Evolutionary conservation across 805 yeast genomes (phyloP).

Genomic region (Yamadazyma paraphyllophila): DNA sequence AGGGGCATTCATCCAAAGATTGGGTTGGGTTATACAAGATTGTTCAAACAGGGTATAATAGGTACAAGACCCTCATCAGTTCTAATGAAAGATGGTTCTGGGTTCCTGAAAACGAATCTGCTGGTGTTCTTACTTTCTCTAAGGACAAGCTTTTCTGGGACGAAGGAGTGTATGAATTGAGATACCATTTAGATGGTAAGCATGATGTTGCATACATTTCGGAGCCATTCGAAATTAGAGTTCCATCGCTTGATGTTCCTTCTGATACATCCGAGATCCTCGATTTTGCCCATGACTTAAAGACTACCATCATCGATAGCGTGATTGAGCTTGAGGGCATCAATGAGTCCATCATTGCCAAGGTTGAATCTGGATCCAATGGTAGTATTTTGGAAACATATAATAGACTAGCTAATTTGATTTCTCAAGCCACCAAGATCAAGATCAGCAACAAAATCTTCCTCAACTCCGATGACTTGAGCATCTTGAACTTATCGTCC

Average conservation of each 20-base stretch:
- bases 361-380: constrained; percentile 22
- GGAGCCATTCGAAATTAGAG: constrained; percentile 60
- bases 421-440: constrained; percentile 34
- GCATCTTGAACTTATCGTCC: constrained; percentile 26
- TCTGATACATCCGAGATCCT: constrained; percentile 24
- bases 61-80: constrained; percentile 55
- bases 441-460: constrained; percentile 39
- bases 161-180: constrained; percentile 68
- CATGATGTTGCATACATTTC: constrained; percentile 71
- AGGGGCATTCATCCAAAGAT: constrained; percentile 48
- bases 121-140: constrained; percentile 52
- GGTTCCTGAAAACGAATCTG: constrained; percentile 19
- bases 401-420: constrained; percentile 24
- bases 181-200: constrained; percentile 64
- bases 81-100: constrained; percentile 69
- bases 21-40: constrained; percentile 79
- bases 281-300: constrained; percentile 31
- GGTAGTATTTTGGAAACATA: constrained; percentile 29
- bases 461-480: constrained; percentile 24
- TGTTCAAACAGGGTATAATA: constrained; percentile 54
- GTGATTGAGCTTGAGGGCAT: constrained; percentile 24
- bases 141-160: constrained; percentile 56
- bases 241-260: constrained; percentile 39
- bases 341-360: constrained; percentile 25
- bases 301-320: constrained; percentile 29